Evolutionary conservation across 768 basidiomycete species (phyloP), one percentile per base, ranked within the genome.

Genomic region (Saitozyma sp.): DNA sequence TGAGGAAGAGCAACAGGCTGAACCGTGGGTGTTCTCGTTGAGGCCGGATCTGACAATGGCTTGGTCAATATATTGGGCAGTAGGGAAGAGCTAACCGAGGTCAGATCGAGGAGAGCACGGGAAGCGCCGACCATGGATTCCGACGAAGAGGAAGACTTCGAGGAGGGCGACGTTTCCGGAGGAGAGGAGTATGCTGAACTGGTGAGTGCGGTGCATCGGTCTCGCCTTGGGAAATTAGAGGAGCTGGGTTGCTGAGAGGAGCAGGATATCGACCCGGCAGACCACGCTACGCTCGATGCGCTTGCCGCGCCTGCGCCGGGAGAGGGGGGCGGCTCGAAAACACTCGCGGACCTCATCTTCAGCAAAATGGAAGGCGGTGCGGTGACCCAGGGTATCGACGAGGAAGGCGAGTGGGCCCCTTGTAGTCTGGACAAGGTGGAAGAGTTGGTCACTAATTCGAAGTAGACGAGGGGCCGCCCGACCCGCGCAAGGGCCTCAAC

Each of bases 301-400:
- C 62, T 79, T 42, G 61, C 55, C 19, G 62, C 55, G 16, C 62
- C 53, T 9, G 54, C 65, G 1, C 43, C 59, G 6, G 62, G 53
- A 6, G 66, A 64, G 43, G 69, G 54, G 11, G 69, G 57, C 42
- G 68, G 62, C 41, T 66, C 68, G 8, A 63, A 70, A 20, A 97
- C 95, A 2, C 82, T 99, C 39, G 96, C 96, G 39, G 96, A 99
- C 77, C 83, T 98, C n/a, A 99, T 98, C 62, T 91, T 99, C 75
- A 85, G 90, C 29, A 97, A 97, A 81, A 83, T 99, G 20, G 89
- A 94, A 62, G 85, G 83, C 60, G 84, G 82, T 11, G 86, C 88
- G 65, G 78, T 83, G 5, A 82, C 82, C 50, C 82, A 84, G 45
- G 75, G 68, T 19, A 14, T 65, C 4, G 71, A 69, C 11, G 71